Evolutionary conservation across 2,329 filamentous ascomycete genomes (phyloP).

Genomic region (Pestalotiopsis sp.): DNA sequence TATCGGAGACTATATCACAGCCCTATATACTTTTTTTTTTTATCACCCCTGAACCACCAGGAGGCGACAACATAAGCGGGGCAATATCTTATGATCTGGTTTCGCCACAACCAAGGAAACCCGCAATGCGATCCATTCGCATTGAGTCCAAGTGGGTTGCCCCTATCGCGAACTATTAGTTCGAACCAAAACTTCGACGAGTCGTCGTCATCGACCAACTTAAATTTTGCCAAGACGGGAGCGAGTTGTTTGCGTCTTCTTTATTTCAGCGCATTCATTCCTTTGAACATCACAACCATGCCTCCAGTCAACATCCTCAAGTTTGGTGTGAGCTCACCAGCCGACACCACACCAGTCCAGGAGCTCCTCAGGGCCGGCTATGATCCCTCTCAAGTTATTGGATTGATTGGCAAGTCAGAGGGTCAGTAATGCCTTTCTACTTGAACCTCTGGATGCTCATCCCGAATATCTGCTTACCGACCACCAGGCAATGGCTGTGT

Average conservation of each 20-base stretch:
- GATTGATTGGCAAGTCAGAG: constrained; percentile 34
- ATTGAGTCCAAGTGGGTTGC: neutral
- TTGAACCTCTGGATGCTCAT: neutral
- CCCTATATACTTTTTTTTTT: neutral
- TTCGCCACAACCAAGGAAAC: neutral
- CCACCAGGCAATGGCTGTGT: constrained; percentile 29
- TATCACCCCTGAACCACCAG: neutral
- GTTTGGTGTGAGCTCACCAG: constrained; percentile 32
- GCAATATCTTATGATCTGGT: neutral
- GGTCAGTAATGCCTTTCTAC: constrained; percentile 10
- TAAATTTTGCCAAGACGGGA: neutral
- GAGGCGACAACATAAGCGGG: neutral
- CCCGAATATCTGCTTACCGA: neutral
- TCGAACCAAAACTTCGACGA: neutral
- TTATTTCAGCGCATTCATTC: neutral
- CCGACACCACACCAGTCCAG: constrained; percentile 29
- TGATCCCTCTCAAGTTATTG: constrained; percentile 27
- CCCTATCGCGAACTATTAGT: neutral
- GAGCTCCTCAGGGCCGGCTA: constrained; percentile 31
- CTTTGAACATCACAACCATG: constrained; percentile 21
- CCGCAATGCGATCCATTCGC: neutral
- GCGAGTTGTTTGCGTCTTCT: neutral
- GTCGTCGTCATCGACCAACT: neutral
- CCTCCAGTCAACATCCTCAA: constrained; percentile 31
- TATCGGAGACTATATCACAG: neutral